These are phyloP conservation scores for Ceratobasidium sp. DNA, from an alignment of 1,284 basidiomycete genomes.

Conservation along the genomic window DNA sequence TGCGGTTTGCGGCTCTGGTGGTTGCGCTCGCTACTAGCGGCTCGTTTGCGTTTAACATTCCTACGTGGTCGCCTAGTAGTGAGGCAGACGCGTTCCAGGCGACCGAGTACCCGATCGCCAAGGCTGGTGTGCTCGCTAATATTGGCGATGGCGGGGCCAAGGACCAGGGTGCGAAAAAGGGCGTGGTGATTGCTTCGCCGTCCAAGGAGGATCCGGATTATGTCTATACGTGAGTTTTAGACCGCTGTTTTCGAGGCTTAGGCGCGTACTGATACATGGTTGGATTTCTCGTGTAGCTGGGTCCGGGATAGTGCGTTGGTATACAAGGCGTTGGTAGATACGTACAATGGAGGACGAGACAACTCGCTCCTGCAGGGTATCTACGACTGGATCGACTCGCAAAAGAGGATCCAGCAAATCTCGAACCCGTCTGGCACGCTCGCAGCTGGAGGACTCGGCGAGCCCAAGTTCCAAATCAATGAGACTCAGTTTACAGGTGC, in stretches of 20 bases:
- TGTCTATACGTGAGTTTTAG: conserved; percentile 46
- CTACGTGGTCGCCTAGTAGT: conserved; percentile 13
- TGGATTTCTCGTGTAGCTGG: background rate
- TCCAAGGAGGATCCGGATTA: conserved; percentile 49
- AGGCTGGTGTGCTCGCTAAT: conserved; percentile 46
- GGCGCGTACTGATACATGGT: too few relatives aligned
- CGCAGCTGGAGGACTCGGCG: conserved; percentile 64
- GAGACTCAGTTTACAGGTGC: conserved; percentile 53
- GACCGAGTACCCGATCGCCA: conserved; percentile 42
- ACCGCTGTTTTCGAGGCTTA: background rate
- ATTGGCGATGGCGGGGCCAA: conserved; percentile 41
- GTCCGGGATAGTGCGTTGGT: conserved; percentile 47
- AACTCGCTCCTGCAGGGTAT: conserved; percentile 45
- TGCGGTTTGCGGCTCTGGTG: conserved; percentile 26
- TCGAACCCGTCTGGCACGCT: conserved; percentile 73
- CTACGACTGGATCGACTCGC: conserved; percentile 48
- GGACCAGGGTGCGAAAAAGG: conserved; percentile 44
- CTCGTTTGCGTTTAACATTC: conserved; percentile 1
- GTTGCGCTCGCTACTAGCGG: conserved; percentile 12
- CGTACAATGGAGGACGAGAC: conserved; percentile 49
- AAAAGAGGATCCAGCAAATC: conserved; percentile 49
- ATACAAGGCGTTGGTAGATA: conserved; percentile 50
- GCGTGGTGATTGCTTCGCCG: conserved; percentile 46
- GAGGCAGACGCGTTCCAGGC: conserved; percentile 41
- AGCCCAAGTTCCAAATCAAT: conserved; percentile 55